Evolutionary conservation across 345 rosid genomes (phyloP).

Genomic region (Bruguiera gymnorhiza): DNA sequence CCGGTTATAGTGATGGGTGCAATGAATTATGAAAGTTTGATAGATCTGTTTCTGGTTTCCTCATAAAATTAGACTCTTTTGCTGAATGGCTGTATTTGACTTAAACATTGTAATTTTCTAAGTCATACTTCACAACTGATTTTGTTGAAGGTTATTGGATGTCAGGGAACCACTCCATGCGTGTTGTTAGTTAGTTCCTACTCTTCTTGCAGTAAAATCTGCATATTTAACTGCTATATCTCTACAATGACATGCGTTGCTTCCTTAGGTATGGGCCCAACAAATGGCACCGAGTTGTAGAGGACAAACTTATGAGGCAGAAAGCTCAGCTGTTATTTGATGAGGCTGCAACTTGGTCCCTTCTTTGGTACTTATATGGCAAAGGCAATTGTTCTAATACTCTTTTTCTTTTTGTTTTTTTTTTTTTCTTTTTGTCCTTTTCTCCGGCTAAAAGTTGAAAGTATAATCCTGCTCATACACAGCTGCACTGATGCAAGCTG

Average conservation of each 20-base stretch:
- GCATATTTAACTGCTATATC: conserved; percentile 11
- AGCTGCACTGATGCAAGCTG: too few relatives aligned
- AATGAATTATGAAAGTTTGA: too few relatives aligned
- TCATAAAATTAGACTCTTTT: background rate
- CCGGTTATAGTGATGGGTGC: too few relatives aligned
- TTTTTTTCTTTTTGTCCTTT: background rate
- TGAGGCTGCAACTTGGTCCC: conserved; percentile 99
- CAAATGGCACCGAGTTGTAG: conserved; percentile 64
- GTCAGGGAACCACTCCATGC: background rate
- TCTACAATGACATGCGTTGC: conserved; percentile 6
- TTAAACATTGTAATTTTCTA: background rate
- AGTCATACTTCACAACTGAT: background rate
- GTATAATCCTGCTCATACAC: too few relatives aligned
- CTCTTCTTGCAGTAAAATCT: background rate
- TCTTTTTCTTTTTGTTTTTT: conserved; percentile 12
- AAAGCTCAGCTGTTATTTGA: conserved; percentile 90
- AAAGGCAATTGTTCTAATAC: conserved; percentile 59
- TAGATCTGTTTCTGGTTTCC: background rate
- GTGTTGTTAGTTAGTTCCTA: background rate
- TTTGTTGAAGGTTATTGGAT: background rate
- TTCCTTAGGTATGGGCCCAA: conserved; percentile 65
- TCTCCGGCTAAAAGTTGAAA: too few relatives aligned
- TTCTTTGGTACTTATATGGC: conserved; percentile 90
- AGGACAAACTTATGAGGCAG: conserved; percentile 94
- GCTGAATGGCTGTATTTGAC: background rate